Conservation (phyloP, 495 filamentous ascomycete genomes). For the Penicillium paxilli region DNA sequence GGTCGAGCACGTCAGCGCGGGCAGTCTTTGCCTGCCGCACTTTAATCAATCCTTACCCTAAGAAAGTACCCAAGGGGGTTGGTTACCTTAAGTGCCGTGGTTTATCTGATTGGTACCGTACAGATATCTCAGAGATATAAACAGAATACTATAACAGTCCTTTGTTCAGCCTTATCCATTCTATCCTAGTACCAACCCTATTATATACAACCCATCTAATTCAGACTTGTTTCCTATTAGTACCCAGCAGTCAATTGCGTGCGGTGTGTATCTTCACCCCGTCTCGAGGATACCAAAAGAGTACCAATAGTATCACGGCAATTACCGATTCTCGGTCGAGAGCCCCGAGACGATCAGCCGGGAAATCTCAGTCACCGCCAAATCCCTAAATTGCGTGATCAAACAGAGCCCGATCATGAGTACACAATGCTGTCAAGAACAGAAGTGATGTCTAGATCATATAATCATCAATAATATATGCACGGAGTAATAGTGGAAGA, state of each 20-base stretch:
- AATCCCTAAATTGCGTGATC: slow-evolving; percentile 7
- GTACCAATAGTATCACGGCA: slow-evolving; percentile 20
- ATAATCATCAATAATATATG: neutral
- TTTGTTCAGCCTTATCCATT: too few relatives aligned
- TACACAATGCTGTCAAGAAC: too few relatives aligned
- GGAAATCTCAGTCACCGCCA: neutral
- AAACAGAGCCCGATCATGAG: neutral
- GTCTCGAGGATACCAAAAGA: neutral
- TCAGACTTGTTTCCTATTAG: too few relatives aligned
- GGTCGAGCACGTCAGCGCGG: slow-evolving; percentile 36
- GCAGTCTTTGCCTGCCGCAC: slow-evolving; percentile 24
- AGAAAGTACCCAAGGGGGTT: too few relatives aligned
- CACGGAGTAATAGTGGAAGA: neutral
- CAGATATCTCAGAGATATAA: too few relatives aligned
- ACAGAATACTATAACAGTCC: too few relatives aligned
- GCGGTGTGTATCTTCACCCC: neutral
- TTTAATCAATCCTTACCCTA: too few relatives aligned
- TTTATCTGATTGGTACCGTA: too few relatives aligned
- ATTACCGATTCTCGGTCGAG: slow-evolving; percentile 27
- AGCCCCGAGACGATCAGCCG: neutral
- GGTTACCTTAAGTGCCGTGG: too few relatives aligned
- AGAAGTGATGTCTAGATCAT: too few relatives aligned
- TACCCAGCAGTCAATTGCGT: neutral
- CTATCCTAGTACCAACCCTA: too few relatives aligned
- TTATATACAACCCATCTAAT: too few relatives aligned